A percentile compares a stretch with the other conserved stretches of the same genome.
Conservation (phyloP, 495 filamentous ascomycete species). For the Antarctomyces pellizariae region DNA sequence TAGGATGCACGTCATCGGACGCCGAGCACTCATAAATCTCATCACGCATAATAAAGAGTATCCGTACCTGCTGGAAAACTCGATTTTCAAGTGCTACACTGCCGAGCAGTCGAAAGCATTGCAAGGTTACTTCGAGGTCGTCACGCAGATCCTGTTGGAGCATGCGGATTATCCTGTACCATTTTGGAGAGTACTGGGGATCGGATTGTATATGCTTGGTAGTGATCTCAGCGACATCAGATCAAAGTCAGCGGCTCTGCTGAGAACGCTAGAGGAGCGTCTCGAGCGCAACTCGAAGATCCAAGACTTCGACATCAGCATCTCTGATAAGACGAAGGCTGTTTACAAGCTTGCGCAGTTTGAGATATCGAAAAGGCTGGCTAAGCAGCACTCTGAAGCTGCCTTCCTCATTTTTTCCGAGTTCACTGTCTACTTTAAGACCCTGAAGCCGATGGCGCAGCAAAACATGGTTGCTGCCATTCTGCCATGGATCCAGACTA, state of each 20-base stretch:
- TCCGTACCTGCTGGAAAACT: conserved; percentile 60
- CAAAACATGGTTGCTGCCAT: conserved; percentile 87
- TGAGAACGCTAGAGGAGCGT: conserved; percentile 63
- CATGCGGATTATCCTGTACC: conserved; percentile 53
- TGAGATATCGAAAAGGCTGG: conserved; percentile 77
- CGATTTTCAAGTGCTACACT: conserved; percentile 71
- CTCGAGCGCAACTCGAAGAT: conserved; percentile 71
- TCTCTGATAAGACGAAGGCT: conserved; percentile 92
- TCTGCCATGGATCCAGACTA: conserved; percentile 84
- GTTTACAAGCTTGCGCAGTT: conserved; percentile 96
- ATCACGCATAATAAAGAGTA: conserved; percentile 76
- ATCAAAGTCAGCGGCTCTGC: conserved; percentile 66
- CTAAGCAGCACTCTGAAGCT: conserved; percentile 65
- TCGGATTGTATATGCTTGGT: conserved; percentile 75
- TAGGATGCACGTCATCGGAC: conserved; percentile 75
- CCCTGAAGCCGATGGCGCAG: conserved; percentile 53
- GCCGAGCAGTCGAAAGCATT: conserved; percentile 55
- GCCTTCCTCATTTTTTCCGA: conserved; percentile 91
- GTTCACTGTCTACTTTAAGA: conserved; percentile 77
- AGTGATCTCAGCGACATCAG: conserved; percentile 72
- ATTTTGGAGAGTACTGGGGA: conserved; percentile 75
- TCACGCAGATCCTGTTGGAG: conserved; percentile 65
- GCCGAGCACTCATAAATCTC: conserved; percentile 71
- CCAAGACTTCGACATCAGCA: conserved; percentile 93
- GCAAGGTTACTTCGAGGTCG: conserved; percentile 88